Base-by-base conservation (phyloP, 345 rosid species). In the Brassica cretica region DNA sequence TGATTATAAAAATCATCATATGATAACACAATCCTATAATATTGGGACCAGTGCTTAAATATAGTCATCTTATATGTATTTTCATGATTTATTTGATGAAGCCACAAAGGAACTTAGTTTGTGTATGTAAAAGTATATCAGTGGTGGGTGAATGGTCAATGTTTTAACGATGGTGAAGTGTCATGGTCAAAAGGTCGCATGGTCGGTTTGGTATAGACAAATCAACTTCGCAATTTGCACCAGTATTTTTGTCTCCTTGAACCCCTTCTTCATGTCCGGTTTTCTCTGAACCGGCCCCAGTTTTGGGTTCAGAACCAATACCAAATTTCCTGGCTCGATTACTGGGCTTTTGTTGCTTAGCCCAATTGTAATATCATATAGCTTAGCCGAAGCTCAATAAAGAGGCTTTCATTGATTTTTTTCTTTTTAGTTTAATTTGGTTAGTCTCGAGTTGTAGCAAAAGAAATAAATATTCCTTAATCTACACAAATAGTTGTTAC, bases 61-160 rank as follows among this genome's bases (percentile, higher is more conserved):
- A 3, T 39, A 39, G 27, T 19, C 55, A 2, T 39, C 27, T 46
- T 68, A 44, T 68, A n/a, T 67, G 12, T 67, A 46, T 53, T 11
- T 14, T 41, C 21, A 44, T 64, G 30, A 24, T 63, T 29, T 27
- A 41, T 66, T 24, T 58, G 59, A 46, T 66, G 30, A 58, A 72
- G 10, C 11, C 4, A 72, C 64, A 55, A 37, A 71, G 14, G 12
- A 44, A 46, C 19, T 68, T 68, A 68, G 59, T 67, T 44, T 67
- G 33, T 66, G 33, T 21, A 19, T 39, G 6, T 39, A 49, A 66
- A 14, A 39, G 37, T 64, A 18, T 35, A 64, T 65, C 44, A 59
- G 7, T 4, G 70, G 70, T 79, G 53, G 82, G 67, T 79, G 72
- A 69, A 55, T 29, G 71, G 79, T 79, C 82, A 39, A 63, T 69